These are phyloP conservation scores for Auriscalpium vulgare DNA, from an alignment of 768 basidiomycete genomes.

Conservation along the genomic window DNA sequence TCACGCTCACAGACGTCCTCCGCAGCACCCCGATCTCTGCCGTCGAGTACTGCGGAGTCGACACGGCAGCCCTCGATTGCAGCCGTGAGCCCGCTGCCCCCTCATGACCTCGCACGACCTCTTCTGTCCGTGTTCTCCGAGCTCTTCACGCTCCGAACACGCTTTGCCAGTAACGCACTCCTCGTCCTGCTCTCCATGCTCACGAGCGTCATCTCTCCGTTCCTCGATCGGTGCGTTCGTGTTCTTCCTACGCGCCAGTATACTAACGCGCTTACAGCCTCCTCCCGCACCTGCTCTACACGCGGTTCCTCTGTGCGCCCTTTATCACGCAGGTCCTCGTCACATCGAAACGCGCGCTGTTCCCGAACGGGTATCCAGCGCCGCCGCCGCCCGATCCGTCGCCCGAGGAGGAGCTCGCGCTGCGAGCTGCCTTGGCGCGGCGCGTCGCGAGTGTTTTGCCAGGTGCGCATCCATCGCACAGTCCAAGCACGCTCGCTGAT, in stretches of 20 bases:
- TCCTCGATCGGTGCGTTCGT: constrained; percentile 48
- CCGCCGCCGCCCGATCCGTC: constrained; percentile 68
- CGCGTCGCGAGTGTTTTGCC: constrained; percentile 37
- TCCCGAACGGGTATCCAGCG: constrained; percentile 85
- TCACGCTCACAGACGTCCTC: too few species aligned
- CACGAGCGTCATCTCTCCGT: constrained; percentile 38
- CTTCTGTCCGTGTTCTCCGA: constrained; percentile 40
- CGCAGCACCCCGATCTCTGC: constrained; percentile 1
- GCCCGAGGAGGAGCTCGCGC: constrained; percentile 59
- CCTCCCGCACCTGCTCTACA: constrained; percentile 58
- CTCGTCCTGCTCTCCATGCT: constrained; percentile 40
- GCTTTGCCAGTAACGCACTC: constrained; percentile 40
- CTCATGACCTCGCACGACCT: constrained; percentile 32
- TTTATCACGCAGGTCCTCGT: constrained; percentile 48
- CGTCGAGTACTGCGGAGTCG: background rate
- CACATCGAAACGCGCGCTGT: constrained; percentile 61
- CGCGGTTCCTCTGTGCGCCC: constrained; percentile 41
- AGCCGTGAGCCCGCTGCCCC: background rate
- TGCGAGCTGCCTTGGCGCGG: constrained; percentile 36
- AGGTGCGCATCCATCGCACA: constrained; percentile 22
- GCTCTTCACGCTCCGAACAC: constrained; percentile 39
- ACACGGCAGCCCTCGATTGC: background rate
- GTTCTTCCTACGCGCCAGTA: background rate
- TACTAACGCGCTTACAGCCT: constrained; percentile 36
- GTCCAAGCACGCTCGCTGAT: background rate